Conservation (phyloP, 768 basidiomycete genomes). For the Leccinum subgranulosum region DNA sequence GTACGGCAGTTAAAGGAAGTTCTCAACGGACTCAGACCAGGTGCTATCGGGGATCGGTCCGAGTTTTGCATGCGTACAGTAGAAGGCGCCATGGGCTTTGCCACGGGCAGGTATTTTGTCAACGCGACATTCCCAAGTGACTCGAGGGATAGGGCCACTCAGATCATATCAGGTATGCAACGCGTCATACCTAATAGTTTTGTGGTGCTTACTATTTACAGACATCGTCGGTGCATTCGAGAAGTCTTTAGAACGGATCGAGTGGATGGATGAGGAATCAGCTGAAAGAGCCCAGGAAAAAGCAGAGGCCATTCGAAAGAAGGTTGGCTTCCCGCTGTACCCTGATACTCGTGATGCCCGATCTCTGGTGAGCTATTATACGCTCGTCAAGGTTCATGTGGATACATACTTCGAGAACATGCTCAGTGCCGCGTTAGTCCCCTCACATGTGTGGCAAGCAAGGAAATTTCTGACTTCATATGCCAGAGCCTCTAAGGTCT, state of each 20-base stretch:
- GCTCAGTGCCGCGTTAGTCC: constrained; percentile 52
- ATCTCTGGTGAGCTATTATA: constrained; percentile 75
- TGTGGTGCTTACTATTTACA: constrained; percentile 23
- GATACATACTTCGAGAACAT: constrained; percentile 85
- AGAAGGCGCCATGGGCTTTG: constrained; percentile 79
- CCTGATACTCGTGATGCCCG: constrained; percentile 74
- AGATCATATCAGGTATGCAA: constrained; percentile 69
- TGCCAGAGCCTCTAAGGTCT: constrained; percentile 53
- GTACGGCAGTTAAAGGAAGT: constrained; percentile 66
- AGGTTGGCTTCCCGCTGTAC: constrained; percentile 89
- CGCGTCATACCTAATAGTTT: background rate
- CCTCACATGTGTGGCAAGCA: background rate
- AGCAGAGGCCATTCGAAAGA: constrained; percentile 58
- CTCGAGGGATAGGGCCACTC: constrained; percentile 76
- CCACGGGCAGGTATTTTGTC: constrained; percentile 87
- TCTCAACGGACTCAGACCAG: constrained; percentile 82
- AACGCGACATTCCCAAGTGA: constrained; percentile 76
- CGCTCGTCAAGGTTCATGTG: constrained; percentile 57
- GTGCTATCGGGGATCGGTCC: constrained; percentile 75
- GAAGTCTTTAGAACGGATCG: constrained; percentile 62
- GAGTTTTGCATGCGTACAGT: constrained; percentile 79
- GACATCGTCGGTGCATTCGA: constrained; percentile 86
- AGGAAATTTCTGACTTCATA: constrained; percentile 7
- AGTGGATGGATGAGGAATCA: constrained; percentile 91
- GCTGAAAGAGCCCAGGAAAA: constrained; percentile 82